Base-by-base conservation (phyloP, 2,329 filamentous ascomycete genomes). In the Aspergillus fischeri region DNA sequence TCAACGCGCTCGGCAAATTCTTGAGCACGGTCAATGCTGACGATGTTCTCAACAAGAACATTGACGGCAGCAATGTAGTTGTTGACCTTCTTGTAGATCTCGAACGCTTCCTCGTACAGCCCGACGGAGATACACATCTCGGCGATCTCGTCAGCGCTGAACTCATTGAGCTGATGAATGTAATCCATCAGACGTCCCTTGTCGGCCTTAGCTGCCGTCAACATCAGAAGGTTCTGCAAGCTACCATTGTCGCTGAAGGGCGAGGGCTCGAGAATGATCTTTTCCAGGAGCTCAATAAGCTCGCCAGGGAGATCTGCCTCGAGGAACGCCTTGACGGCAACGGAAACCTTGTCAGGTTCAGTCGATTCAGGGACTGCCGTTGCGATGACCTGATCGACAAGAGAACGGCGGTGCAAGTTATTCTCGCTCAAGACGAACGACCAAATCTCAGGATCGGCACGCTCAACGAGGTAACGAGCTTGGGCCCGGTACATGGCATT, bases 401-500 rank as follows among this genome's bases (percentile, higher is more conserved):
- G 86, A 24, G 92, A 95, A 58, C 94, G 88, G 45, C 94, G 89
- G 73, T 97, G 91, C 61, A 96, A 86, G 77, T 99, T 99, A 83
- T 97, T 97, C 67, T 91, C 87, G 74, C 89, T 96, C 35, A 99
- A 83, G 14, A 97, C 94, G 71, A 97, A 99, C 53, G 83, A 82
- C 95, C 95, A 99, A 50, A 99, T 86, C 74, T 99, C 94, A 2
- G 81, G 75, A 69, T 99, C 94, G 41, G 90, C 89, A 64, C 94
- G 88, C 69, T 97, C 92, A 53, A 99, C 81, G 25, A 99, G 83
- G 76, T 99, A 99, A 41, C 94, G 89, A 57, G 92, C 93, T 76
- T 99, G 94, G n/a, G 90, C 90, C 68, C 92, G 89, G 83, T 96
- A 99, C 94, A 99, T 99, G n/a, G 91, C 88, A 78, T 99, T 99